Conservation (phyloP, 1,284 basidiomycete species). For the Cerioporus squamosus region DNA sequence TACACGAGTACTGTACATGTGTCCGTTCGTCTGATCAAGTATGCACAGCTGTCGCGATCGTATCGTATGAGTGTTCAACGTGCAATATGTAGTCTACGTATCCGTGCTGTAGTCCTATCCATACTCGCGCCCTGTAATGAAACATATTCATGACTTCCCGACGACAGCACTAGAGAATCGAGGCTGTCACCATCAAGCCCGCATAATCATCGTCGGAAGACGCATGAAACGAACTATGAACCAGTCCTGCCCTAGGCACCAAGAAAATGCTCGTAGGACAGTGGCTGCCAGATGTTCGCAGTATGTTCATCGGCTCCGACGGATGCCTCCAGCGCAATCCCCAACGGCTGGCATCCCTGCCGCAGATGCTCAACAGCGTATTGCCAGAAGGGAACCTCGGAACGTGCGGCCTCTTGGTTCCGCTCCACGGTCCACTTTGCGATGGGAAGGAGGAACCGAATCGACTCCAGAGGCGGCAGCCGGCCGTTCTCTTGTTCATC, state of each 20-base stretch:
- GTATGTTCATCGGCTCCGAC: conserved; percentile 22
- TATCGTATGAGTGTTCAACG: too few relatives aligned
- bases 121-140: too few relatives aligned
- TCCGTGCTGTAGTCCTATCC: too few relatives aligned
- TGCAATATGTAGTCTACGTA: too few relatives aligned
- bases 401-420: background rate
- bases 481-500: background rate
- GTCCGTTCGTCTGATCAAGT: too few relatives aligned
- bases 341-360: background rate
- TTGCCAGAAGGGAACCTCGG: background rate
- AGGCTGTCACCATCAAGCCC: too few relatives aligned
- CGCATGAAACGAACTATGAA: too few relatives aligned
- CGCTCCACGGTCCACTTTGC: background rate
- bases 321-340: conserved; percentile 16
- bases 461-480: conserved; percentile 12
- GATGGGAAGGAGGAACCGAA: conserved; percentile 21
- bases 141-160: too few relatives aligned
- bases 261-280: conserved; percentile 6
- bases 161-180: too few relatives aligned
- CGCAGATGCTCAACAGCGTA: background rate
- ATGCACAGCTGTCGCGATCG: too few relatives aligned
- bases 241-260: background rate
- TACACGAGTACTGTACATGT: too few relatives aligned
- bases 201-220: too few relatives aligned
- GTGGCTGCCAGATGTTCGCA: conserved; percentile 14